phyloP scores from a whole-genome alignment of 1,284 basidiomycete species.

The Leccinum pachyderme region DNA sequence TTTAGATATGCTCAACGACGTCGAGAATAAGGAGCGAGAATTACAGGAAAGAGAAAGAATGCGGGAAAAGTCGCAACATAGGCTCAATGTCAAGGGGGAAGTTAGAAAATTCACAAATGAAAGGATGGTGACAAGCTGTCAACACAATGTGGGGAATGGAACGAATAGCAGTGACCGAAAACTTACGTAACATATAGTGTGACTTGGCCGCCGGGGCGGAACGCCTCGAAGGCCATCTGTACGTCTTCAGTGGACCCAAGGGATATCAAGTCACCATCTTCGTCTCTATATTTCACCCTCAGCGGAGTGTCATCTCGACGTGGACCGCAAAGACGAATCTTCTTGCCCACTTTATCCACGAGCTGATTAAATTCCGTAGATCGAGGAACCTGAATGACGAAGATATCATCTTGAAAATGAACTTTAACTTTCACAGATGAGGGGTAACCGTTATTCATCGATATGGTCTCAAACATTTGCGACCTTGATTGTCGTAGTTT shows the following conservation, averaged over 20 bases:
- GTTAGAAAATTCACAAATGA: conserved; percentile 1
- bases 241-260: conserved; percentile 87
- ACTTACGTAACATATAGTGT: conserved; percentile 68
- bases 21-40: conserved; percentile 16
- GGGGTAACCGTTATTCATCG: conserved; percentile 26
- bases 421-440: conserved; percentile 82
- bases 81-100: conserved; percentile 8
- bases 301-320: conserved; percentile 72
- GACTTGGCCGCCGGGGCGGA: conserved; percentile 70
- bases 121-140: background rate
- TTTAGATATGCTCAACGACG: conserved; percentile 29
- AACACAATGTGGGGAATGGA: conserved; percentile 7
- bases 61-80: conserved; percentile 18
- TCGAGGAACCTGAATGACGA: conserved; percentile 85
- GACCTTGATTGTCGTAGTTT: conserved; percentile 53
- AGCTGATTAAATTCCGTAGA: conserved; percentile 77
- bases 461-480: conserved; percentile 47
- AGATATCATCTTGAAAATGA: conserved; percentile 86
- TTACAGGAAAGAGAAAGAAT: conserved; percentile 12
- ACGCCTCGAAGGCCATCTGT: conserved; percentile 84
- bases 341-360: conserved; percentile 87
- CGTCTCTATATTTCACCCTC: conserved; percentile 86
- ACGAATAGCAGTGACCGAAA: conserved; percentile 6
- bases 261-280: conserved; percentile 87
- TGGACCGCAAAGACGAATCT: conserved; percentile 86